Base-by-base conservation (phyloP, 2,329 filamentous ascomycete genomes). In the Aureobasidium mangrovei region DNA sequence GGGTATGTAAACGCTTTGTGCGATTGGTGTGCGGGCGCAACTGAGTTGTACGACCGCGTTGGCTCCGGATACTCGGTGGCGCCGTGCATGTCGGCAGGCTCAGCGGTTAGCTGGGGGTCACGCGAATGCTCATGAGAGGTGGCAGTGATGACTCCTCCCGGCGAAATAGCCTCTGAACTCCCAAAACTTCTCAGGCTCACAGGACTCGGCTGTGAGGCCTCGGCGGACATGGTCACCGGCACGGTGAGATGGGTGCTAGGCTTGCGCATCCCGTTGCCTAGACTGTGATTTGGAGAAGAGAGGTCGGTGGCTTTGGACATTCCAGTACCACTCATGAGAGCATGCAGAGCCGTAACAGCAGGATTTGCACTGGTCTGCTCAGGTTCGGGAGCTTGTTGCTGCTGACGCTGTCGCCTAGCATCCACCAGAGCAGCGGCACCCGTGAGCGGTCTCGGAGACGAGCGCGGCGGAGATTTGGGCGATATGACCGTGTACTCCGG, bases 1-100 rank as follows among this genome's bases (percentile, higher is more conserved):
- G 81, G 81, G 65, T 82, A 84, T n/a, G 81, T 83, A 60, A 81
- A 80, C 7, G 81, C 74, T 62, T 82, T 81, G 61, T 75, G 78
- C 35, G 58, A 61, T 18, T 64, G 61, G 28, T 64, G 62, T n/a
- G 61, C 60, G 31, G 57, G 60, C 10, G 70, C n/a, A 1, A 36
- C 32, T 7, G 51, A 29, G 24, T 47, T 53, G 40, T 55, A 46
- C 36, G 39, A 31, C 5, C 47, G 46, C 4, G 44, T 35, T 38
- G 71, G 70, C 32, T 65, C 63, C 18, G 68, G 64, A 33, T 71
- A 65, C 26, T 72, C 70, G 26, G 64, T 64, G 32, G 7, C 10
- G 32, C 31, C 32, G 5, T 31, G 12, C 57, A 65, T 67, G 28
- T 65, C 61, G 35, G 61, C 64, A 2, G 64, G 66, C 57, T 69